Percentiles rank a stretch among this genome's conserved stretches.
phyloP scores from a whole-genome alignment of 1,139 yeast species.

The Casaregolazyma lundiana region DNA sequence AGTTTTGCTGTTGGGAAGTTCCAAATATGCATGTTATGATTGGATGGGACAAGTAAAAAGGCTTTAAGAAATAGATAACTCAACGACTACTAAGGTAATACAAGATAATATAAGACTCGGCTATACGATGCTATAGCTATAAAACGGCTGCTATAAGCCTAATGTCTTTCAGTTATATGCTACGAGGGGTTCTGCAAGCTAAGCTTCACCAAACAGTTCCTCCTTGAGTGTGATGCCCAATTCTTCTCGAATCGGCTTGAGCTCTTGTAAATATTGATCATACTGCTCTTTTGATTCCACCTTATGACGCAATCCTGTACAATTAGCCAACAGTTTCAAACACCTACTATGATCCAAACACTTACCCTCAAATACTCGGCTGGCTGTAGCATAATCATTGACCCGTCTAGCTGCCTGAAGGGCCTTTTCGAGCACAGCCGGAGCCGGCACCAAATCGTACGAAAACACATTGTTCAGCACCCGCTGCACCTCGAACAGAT shows the following conservation, averaged over 20 bases:
- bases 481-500: slow-evolving; percentile 93
- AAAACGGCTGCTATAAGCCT: too few species aligned
- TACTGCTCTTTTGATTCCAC: slow-evolving; percentile 93
- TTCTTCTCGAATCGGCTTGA: slow-evolving; percentile 65
- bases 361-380: slow-evolving; percentile 83
- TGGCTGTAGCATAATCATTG: slow-evolving; percentile 97
- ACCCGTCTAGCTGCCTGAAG: slow-evolving; percentile 98
- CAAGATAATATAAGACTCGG: too few species aligned
- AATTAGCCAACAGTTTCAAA: background rate
- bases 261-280: slow-evolving; percentile 91
- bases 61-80: too few species aligned
- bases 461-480: slow-evolving; percentile 95
- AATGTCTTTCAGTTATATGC: background rate
- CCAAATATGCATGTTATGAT: background rate
- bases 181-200: too few species aligned
- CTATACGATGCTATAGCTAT: too few species aligned
- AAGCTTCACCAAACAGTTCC: slow-evolving; percentile 14
- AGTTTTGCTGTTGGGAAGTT: background rate
- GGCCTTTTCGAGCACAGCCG: slow-evolving; percentile 92
- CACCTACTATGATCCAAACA: slow-evolving; percentile 4
- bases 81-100: too few species aligned
- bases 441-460: slow-evolving; percentile 97
- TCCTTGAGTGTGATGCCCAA: slow-evolving; percentile 16
- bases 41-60: background rate
- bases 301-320: slow-evolving; percentile 72